A percentile compares a stretch with the other conserved stretches of the same genome.
phyloP scores from a whole-genome alignment of 2,329 filamentous ascomycete genomes.

The Acrocalymma vagum region DNA sequence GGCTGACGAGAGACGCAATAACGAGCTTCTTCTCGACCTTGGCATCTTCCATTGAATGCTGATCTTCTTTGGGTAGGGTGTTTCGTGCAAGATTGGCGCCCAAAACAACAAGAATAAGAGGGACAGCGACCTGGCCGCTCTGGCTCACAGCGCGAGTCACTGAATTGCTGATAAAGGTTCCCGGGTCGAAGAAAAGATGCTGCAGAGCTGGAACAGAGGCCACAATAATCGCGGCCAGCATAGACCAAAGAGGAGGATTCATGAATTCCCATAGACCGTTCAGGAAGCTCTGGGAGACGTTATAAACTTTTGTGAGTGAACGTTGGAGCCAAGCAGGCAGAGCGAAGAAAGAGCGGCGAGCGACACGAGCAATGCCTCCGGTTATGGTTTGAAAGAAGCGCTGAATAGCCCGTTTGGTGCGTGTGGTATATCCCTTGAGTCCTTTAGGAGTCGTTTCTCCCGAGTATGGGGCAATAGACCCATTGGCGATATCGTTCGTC shows the following conservation, averaged over 20 bases:
- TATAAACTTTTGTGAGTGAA: constrained; percentile 53
- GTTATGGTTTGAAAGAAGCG: constrained; percentile 30
- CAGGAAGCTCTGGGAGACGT: constrained; percentile 61
- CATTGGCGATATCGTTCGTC: constrained; percentile 45
- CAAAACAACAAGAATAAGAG: constrained; percentile 92
- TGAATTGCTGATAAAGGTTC: constrained; percentile 90
- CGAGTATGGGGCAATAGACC: constrained; percentile 60
- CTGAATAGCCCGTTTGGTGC: constrained; percentile 27
- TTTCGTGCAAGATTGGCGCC: constrained; percentile 94
- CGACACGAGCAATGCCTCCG: constrained; percentile 38
- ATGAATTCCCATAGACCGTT: constrained; percentile 88
- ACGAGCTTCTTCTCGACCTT: constrained; percentile 78
- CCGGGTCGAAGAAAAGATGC: constrained; percentile 84
- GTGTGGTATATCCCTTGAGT: constrained; percentile 43
- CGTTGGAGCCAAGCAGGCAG: constrained; percentile 65
- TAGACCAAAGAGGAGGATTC: constrained; percentile 98
- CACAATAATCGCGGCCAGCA: constrained; percentile 89
- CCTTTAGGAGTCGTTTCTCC: constrained; percentile 35
- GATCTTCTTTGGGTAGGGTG: constrained; percentile 75
- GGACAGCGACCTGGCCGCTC: constrained; percentile 89
- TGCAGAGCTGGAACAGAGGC: constrained; percentile 88
- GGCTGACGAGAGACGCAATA: constrained; percentile 82
- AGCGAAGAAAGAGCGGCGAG: constrained; percentile 52
- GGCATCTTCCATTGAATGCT: constrained; percentile 74
- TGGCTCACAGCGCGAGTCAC: constrained; percentile 87